These are phyloP conservation scores for Erysimum pusillum DNA, from an alignment of 441 rosid species.

Conservation along the genomic window DNA sequence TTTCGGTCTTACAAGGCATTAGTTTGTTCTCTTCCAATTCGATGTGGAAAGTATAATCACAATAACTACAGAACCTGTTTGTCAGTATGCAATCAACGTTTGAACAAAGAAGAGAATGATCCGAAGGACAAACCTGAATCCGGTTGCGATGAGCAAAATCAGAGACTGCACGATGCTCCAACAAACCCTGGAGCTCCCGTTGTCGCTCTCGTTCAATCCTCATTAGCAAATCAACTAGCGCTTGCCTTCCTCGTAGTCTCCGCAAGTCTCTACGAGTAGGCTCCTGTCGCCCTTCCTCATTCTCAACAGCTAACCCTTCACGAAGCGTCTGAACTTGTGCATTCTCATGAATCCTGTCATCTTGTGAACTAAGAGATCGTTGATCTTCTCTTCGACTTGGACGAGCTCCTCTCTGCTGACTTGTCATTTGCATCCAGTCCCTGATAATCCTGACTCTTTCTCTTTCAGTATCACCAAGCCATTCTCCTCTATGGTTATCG, in stretches of 20 bases:
- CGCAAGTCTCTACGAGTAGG: slow-evolving; percentile 3
- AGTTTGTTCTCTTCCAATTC: background rate
- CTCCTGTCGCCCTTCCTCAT: background rate
- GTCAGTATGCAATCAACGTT: background rate
- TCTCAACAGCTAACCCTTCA: background rate
- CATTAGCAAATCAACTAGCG: slow-evolving; percentile 5
- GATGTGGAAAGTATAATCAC: background rate
- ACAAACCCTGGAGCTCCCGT: background rate
- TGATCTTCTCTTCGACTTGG: slow-evolving; percentile 2
- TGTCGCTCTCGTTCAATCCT: slow-evolving; percentile 6
- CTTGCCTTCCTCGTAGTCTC: background rate
- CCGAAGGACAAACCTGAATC: background rate
- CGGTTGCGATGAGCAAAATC: slow-evolving; percentile 11
- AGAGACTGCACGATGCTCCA: slow-evolving; percentile 1
- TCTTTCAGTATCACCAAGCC: slow-evolving; percentile 11
- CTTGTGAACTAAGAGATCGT: slow-evolving; percentile 1
- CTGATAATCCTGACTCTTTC: background rate
- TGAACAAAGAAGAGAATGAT: slow-evolving; percentile 5
- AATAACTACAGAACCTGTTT: background rate
- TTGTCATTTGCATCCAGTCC: slow-evolving; percentile 45
- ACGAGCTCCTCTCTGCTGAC: slow-evolving; percentile 7
- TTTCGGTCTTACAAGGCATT: background rate
- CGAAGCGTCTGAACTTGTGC: slow-evolving; percentile 1
- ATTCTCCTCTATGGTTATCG: background rate
- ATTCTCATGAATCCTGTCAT: background rate